Base-by-base conservation (phyloP, 1,284 basidiomycete species). In the Pseudozyma flocculosa region DNA sequence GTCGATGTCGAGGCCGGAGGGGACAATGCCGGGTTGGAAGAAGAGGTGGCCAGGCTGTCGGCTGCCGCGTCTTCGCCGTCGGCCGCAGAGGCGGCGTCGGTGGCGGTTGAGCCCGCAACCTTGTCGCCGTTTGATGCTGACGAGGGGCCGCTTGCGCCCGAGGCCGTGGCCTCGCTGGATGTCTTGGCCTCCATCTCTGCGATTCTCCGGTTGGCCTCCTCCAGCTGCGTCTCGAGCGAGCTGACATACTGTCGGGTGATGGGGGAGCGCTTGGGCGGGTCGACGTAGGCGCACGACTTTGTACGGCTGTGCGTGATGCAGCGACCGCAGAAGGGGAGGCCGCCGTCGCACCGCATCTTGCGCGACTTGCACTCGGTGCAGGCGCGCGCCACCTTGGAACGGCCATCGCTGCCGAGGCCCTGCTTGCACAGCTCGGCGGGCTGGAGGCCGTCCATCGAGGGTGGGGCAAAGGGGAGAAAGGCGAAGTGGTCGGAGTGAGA, bases 301-400 rank as follows among this genome's bases (percentile, higher is more conserved):
- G 62, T 65, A 34, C 62, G 57, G 54, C 58, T 65, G 54, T 65
- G 62, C 4, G 62, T 58, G 54, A 54, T 65, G 58, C 62, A 65
- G 32, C 62, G 57, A 38, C 62, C 58, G 26, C 62, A 65, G 41
- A 61, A 65, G 48, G 62, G 62, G n/a, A 65, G 48, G n/a, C 62
- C 62, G 17, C 62, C 62, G 43, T 65, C 62, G 43, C 62, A 65
- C n/a, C 62, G 54, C 62, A 65, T 65, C 51, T 65, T 65, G 40
- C 62, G 54, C 34, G 62, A 57, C 46, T 65, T 65, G 58, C 62
- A 65, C 41, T 65, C 62, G 37, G 62, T 65, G 26, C 62, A 65
- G 32, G 62, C 62, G 18, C 61, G 52, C 13, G 61, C 61, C 11
- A 64, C 61, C 43, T 64, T 64, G 43, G 56, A 53, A 15, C 61